Base-by-base conservation (phyloP, 2,329 filamentous ascomycete species). In the Raffaelea albimanens region DNA sequence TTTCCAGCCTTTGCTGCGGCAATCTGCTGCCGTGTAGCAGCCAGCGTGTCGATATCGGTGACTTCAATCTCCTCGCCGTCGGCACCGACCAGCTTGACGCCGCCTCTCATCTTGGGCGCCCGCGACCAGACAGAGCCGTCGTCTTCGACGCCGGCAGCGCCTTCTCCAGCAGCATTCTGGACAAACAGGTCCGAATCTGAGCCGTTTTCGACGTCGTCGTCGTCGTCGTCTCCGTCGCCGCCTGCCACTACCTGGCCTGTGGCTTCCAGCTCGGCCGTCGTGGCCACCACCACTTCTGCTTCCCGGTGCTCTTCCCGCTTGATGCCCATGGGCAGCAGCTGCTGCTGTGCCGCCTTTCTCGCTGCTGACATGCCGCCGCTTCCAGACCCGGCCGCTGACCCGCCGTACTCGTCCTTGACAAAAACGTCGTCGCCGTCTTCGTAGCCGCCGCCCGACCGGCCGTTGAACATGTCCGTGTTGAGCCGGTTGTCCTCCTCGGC, bases 391-490 rank as follows among this genome's bases (percentile, higher is more conserved):
- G 23, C 34, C 19, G 36, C 43, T 34, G 34, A 7, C 47, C 56
- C 64, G 50, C 55, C 68, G 42, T 63, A 63, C 48, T 72, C 65
- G 46, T 69, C 64, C n/a, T 70, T 45, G 45, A 65, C 52, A 29
- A 21, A 68, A 44, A 68, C 65, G 43, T 72, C 60, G 29, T 73
- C 68, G n/a, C 68, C 69, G 20, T 69, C 59, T 22, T 58, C 53
- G n/a, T 54, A n/a, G n/a, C n/a, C n/a, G n/a, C n/a, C 39, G 9
- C 49, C 58, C 54, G 47, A 66, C 56, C 45, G 66, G 54, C 61
- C 69, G 54, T 73, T 73, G 45, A 80, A 72, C 48, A 70, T 67
- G 55, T 80, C 76, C 53, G 75, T 72, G 54, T 80, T 78, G 58
- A 80, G 73, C 59, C 76, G 64, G 31, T 67, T 55, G 51, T 78